These are phyloP conservation scores for Hemileccinum rubropunctum DNA, from an alignment of 768 basidiomycete genomes.

Conservation along the genomic window DNA sequence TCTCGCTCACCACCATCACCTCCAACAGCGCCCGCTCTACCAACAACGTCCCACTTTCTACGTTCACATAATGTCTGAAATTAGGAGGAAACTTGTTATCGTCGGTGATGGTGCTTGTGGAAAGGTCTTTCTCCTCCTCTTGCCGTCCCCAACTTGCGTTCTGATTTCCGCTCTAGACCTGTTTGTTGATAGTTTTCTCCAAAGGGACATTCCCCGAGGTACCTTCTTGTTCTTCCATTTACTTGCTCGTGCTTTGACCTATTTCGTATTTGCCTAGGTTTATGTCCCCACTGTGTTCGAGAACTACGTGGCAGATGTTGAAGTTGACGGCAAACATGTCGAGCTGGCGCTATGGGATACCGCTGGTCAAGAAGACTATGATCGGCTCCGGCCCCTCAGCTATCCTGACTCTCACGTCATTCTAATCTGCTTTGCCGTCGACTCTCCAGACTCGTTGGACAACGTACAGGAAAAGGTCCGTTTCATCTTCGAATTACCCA, in stretches of 20 bases:
- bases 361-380: conserved; percentile 98
- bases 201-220: conserved; percentile 98
- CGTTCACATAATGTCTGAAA: conserved; percentile 79
- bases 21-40: conserved; percentile 35
- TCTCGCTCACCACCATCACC: conserved; percentile 39
- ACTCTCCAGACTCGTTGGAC: conserved; percentile 96
- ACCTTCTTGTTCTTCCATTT: neutral
- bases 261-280: conserved; percentile 52
- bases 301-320: conserved; percentile 99
- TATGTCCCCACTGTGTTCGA: conserved; percentile 99
- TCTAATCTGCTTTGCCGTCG: conserved; percentile 97
- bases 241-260: neutral
- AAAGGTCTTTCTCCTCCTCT: conserved; percentile 55
- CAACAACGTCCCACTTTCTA: conserved; percentile 32
- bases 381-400: conserved; percentile 93
- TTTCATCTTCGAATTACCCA: conserved; percentile 14
- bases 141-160: conserved; percentile 9
- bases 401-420: conserved; percentile 99
- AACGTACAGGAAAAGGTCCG: conserved; percentile 99
- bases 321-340: conserved; percentile 97
- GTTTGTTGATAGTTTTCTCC: conserved; percentile 93
- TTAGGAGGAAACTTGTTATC: conserved; percentile 97
- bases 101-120: conserved; percentile 98
- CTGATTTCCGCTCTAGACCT: conserved; percentile 55
- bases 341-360: conserved; percentile 99